A percentile compares a stretch with the other conserved stretches of the same genome.
phyloP scores from a whole-genome alignment of 352 stramenopile genomes.

The Aphanomyces euteiches region DNA sequence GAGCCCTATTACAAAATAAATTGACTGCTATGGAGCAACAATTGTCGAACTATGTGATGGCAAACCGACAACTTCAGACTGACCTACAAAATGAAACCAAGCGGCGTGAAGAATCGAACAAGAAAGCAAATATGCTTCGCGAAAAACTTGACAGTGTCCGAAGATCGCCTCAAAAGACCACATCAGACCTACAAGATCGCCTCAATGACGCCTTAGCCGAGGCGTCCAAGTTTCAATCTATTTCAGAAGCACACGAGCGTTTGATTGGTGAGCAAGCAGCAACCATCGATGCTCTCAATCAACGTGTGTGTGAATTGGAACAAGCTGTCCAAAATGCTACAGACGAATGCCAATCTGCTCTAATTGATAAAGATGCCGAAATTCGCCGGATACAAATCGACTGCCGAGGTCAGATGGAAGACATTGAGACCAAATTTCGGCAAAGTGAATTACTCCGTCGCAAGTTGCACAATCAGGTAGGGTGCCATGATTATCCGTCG shows the following conservation, averaged over 20 bases:
- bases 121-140: slow-evolving; percentile 18
- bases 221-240: neutral
- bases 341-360: slow-evolving; percentile 42
- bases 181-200: neutral
- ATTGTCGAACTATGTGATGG: neutral
- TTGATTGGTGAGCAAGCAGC: neutral
- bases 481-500: neutral
- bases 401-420: slow-evolving; percentile 31
- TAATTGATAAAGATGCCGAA: slow-evolving; percentile 37
- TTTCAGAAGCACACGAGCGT: slow-evolving; percentile 21
- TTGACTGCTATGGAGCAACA: slow-evolving; percentile 10
- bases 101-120: slow-evolving; percentile 22
- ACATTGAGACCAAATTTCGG: slow-evolving; percentile 24
- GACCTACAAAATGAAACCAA: slow-evolving; percentile 26
- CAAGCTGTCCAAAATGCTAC: slow-evolving; percentile 39
- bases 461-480: slow-evolving; percentile 82
- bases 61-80: slow-evolving; percentile 20
- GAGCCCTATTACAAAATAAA: neutral
- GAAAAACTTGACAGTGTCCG: slow-evolving; percentile 20
- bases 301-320: slow-evolving; percentile 41
- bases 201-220: neutral
- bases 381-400: slow-evolving; percentile 25
- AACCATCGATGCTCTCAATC: slow-evolving; percentile 16
- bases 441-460: slow-evolving; percentile 66
- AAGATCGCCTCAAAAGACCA: neutral